Evolutionary conservation across 163 green algal species (phyloP).

Genomic region (Chloromonas sp.): DNA sequence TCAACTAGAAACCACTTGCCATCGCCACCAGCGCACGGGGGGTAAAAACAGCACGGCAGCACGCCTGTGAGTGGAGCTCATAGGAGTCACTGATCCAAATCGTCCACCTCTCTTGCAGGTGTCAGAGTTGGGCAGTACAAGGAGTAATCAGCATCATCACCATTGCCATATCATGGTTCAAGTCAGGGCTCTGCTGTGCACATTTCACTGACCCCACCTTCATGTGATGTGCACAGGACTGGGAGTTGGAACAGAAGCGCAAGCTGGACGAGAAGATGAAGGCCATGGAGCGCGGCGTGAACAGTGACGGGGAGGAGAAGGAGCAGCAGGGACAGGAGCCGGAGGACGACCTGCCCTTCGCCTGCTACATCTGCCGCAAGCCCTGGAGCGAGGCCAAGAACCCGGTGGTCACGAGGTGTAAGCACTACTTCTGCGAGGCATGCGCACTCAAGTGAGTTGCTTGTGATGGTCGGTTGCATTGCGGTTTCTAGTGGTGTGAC

Average conservation of each 20-base stretch:
- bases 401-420: conserved; percentile 90
- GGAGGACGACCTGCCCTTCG: conserved; percentile 92
- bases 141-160: no score
- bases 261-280: conserved; percentile 51
- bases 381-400: conserved; percentile 66
- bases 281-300: conserved; percentile 36
- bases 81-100: no score
- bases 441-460: conserved; percentile 82
- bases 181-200: no score
- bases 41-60: no score
- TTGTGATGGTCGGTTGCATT: not conserved
- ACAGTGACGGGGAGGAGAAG: conserved; percentile 42
- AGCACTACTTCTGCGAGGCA: conserved; percentile 97
- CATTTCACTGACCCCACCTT: no score
- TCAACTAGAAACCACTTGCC: no score
- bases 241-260: conserved; percentile 69
- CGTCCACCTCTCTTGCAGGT: no score
- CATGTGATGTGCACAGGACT: conserved; percentile 22
- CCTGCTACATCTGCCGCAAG: conserved; percentile 90
- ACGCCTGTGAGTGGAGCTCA: no score
- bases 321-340: conserved; percentile 35
- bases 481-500: not conserved
- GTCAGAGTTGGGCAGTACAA: no score
- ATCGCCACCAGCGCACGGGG: no score
- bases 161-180: no score